phyloP scores from a whole-genome alignment of 2,329 filamentous ascomycete species.

The Annulohypoxylon truncatum region DNA sequence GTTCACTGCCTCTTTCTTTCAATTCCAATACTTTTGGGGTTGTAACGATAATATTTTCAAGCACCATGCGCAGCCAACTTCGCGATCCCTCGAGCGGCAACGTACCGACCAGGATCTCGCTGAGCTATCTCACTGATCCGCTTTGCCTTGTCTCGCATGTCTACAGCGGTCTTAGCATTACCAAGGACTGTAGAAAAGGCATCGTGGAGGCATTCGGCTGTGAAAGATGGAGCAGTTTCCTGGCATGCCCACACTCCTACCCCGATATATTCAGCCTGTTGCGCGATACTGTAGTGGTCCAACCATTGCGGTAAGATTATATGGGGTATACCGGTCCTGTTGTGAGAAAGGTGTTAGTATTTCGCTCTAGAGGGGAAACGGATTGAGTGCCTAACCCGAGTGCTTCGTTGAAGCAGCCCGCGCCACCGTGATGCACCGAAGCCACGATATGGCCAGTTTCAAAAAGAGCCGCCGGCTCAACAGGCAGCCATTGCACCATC shows the following conservation, averaged over 20 bases:
- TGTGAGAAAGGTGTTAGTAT: not conserved
- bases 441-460: constrained; percentile 36
- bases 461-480: constrained; percentile 30
- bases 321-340: constrained; percentile 39
- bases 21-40: not conserved
- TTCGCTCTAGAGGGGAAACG: not conserved
- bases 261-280: constrained; percentile 23
- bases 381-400: not conserved
- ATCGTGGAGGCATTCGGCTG: constrained; percentile 26
- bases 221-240: constrained; percentile 37
- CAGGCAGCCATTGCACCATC: constrained; percentile 35
- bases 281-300: constrained; percentile 38
- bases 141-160: constrained; percentile 26
- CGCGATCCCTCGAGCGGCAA: constrained; percentile 34
- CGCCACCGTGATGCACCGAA: constrained; percentile 42
- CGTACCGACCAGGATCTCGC: constrained; percentile 33
- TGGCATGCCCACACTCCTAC: constrained; percentile 39
- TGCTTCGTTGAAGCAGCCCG: constrained; percentile 32
- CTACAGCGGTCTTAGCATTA: not conserved
- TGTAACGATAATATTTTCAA: not conserved
- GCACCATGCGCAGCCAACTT: constrained; percentile 26
- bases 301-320: constrained; percentile 40
- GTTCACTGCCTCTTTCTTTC: not conserved
- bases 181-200: constrained; percentile 15
- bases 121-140: constrained; percentile 21